Conservation (phyloP, 306 rosid genomes). For the Neltuma alba region DNA sequence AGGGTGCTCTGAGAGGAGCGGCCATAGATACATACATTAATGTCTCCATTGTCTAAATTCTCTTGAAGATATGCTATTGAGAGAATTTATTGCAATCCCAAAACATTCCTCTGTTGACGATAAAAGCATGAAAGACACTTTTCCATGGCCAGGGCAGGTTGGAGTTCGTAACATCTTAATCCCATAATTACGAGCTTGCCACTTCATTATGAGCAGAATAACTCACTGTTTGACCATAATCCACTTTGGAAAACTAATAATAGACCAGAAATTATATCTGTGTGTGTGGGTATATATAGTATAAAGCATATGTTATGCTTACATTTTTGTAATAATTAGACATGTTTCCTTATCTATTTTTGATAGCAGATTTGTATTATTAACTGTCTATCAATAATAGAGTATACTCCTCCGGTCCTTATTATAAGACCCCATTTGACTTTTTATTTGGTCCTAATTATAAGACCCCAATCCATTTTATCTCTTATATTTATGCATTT, state of each 20-base stretch:
- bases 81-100: slow-evolving; percentile 31
- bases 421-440: too few species aligned
- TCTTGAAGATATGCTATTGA: background rate
- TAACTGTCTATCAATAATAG: too few species aligned
- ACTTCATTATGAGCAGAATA: background rate
- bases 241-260: background rate
- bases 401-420: too few species aligned
- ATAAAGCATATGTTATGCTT: too few species aligned
- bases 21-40: background rate
- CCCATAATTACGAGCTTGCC: slow-evolving; percentile 26
- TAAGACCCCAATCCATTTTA: too few species aligned
- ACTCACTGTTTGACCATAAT: background rate
- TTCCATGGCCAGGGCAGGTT: slow-evolving; percentile 18
- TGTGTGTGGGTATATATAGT: too few species aligned
- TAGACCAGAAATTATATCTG: too few species aligned
- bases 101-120: slow-evolving; percentile 46
- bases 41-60: slow-evolving; percentile 34
- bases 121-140: slow-evolving; percentile 20
- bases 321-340: too few species aligned
- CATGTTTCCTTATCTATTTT: too few species aligned
- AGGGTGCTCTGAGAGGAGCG: slow-evolving; percentile 30
- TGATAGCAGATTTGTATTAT: too few species aligned
- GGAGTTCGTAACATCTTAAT: background rate
- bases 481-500: too few species aligned
- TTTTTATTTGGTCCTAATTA: too few species aligned